Percentiles rank a stretch among this genome's conserved stretches.
Evolutionary conservation across 2,329 filamentous ascomycete species (phyloP).

Genomic region (Pyricularia sp.): DNA sequence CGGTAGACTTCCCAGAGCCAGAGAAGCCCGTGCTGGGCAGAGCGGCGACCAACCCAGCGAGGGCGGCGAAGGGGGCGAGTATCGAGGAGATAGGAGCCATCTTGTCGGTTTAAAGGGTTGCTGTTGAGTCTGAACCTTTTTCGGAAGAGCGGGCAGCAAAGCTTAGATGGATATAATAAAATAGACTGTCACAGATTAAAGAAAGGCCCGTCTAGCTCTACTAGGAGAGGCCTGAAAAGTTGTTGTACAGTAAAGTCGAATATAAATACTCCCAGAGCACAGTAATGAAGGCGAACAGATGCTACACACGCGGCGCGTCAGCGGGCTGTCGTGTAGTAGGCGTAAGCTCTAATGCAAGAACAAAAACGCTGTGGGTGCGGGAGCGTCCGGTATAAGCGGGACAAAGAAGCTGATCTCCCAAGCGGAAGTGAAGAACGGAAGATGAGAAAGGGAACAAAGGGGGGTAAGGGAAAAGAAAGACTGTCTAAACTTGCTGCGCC

Average conservation of each 20-base stretch:
- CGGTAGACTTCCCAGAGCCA: slow-evolving; percentile 11
- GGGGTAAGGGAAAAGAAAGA: background rate
- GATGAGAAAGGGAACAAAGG: background rate
- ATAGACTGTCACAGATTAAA: background rate
- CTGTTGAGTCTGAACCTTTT: background rate
- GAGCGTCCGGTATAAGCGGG: background rate
- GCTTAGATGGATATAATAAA: background rate
- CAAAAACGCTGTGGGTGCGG: background rate
- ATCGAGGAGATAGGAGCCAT: slow-evolving; percentile 12
- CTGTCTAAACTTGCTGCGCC: slow-evolving; percentile 5
- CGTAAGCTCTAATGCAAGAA: slow-evolving; percentile 2
- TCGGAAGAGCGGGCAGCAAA: slow-evolving; percentile 2
- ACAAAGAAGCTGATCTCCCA: background rate
- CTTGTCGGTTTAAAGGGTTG: slow-evolving; percentile 3
- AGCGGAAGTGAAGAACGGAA: background rate
- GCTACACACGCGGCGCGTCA: background rate
- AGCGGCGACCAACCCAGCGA: slow-evolving; percentile 2
- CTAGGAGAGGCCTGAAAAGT: background rate
- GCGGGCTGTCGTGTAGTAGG: background rate
- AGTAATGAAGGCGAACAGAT: background rate
- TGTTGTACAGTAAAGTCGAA: background rate
- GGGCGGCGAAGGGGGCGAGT: slow-evolving; percentile 6
- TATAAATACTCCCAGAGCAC: background rate
- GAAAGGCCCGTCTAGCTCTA: slow-evolving; percentile 3
- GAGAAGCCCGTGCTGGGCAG: background rate